A percentile compares a stretch with the other conserved stretches of the same genome.
Evolutionary conservation across 164 flowering plant species (phyloP).

Genomic region (Liriodendron chinense): DNA sequence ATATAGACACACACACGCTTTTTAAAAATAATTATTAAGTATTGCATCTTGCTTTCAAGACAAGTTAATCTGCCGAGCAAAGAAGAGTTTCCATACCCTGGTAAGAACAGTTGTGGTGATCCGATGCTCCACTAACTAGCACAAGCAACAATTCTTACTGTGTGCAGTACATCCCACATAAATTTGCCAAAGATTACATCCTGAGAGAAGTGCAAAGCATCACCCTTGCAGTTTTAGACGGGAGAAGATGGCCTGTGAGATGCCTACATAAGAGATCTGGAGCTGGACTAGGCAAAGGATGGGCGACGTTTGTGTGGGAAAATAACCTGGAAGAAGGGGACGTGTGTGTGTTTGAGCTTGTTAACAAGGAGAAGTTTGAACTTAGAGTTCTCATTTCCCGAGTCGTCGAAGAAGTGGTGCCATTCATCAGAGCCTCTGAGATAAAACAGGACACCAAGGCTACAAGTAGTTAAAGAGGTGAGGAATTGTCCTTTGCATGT

Average conservation of each 20-base stretch:
- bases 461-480: not conserved
- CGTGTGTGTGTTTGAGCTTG: constrained; percentile 26
- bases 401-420: constrained; percentile 4
- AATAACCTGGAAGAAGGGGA: constrained; percentile 25
- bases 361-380: not conserved
- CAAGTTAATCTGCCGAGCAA: no score
- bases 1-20: no score
- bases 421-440: not conserved
- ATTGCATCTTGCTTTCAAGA: no score
- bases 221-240: constrained; percentile 10
- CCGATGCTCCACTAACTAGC: not conserved
- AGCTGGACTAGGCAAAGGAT: constrained; percentile 6
- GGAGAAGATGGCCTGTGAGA: constrained; percentile 15
- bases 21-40: no score
- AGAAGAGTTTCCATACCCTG: not conserved
- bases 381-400: constrained; percentile 9
- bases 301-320: constrained; percentile 15
- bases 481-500: not conserved
- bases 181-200: constrained; percentile 3
- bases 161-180: constrained; percentile 12
- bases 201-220: not conserved
- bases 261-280: not conserved
- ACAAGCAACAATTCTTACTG: not conserved
- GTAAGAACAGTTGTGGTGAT: no score
- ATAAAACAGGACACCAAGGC: not conserved